Base-by-base conservation (phyloP, 1,139 yeast species). In the Magnusiomyces suaveolens region DNA sequence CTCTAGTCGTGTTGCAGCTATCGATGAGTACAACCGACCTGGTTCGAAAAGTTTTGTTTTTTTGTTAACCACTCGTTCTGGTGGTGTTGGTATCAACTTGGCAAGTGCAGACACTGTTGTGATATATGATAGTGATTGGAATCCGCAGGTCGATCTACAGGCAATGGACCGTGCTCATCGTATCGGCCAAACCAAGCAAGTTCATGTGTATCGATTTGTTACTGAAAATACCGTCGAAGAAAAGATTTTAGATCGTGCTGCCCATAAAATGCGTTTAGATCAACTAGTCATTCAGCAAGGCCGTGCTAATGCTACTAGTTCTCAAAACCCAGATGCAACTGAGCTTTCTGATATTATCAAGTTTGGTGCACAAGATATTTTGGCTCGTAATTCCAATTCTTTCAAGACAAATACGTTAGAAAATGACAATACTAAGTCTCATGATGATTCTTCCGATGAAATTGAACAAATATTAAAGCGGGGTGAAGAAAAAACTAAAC, bases 81-180 rank as follows among this genome's bases (percentile, higher is more conserved):
- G 98, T 71, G 98, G 98, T 14, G 75, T 92, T 57, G 98, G 98
- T 66, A 92, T 92, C 65, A 92, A 92, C 66, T 77, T 92, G 65
- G 90, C 97, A 0, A 80, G 88, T 36, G 98, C 98, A 1, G 97
- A 92, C 69, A 81, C 84, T 56, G 98, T 92, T 54, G 80, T 92
- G 6, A 72, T 92, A 39, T 92, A 82, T 65, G 98, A 92, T 69
- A 87, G 96, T 1, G 98, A 92, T 70, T 92, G 98, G 98, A 92
- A 92, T 66, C 98, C 98, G 1, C 98, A 92, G 67, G 97, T 97
- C 0, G 98, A 92, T 76, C 75, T 92, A 63, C 98, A 92, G 71
- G 97, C 98, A 0, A 92, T 92, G 98, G 98, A 92, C 69, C 79
- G 98, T 67, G 98, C 98, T 0, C 98, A 92, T 69, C 82, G 98